Evolutionary conservation across 208 protist genomes (phyloP).

Genomic region (Trichomonas gallinae): DNA sequence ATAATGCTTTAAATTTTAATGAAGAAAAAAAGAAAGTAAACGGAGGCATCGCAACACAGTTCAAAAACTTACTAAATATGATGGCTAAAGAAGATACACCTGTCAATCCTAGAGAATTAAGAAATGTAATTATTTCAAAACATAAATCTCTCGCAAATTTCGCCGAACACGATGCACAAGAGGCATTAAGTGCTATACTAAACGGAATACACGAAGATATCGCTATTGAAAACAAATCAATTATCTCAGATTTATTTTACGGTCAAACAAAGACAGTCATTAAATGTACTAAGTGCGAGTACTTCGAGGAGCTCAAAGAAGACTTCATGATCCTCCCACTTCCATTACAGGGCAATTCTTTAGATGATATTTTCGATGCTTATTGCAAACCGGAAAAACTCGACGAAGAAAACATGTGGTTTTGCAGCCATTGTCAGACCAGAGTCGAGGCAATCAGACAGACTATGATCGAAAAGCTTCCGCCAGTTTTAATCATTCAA

Average conservation of each 20-base stretch:
- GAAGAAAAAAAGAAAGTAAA: neutral
- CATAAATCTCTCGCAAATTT: neutral
- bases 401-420: neutral
- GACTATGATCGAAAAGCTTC: neutral
- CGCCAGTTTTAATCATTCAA: neutral
- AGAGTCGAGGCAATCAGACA: neutral
- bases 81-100: neutral
- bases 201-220: neutral
- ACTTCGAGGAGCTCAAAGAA: neutral
- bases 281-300: neutral
- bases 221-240: neutral
- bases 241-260: neutral
- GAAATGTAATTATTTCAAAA: neutral
- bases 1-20: neutral
- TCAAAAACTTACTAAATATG: neutral
- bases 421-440: neutral
- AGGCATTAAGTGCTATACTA: neutral
- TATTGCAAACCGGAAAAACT: neutral
- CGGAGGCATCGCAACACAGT: neutral
- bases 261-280: neutral
- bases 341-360: neutral
- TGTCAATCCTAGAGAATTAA: neutral
- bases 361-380: neutral
- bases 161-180: neutral
- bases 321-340: neutral